These are phyloP conservation scores for Emmonsia crescens DNA, from an alignment of 2,329 filamentous ascomycete genomes.

Conservation along the genomic window DNA sequence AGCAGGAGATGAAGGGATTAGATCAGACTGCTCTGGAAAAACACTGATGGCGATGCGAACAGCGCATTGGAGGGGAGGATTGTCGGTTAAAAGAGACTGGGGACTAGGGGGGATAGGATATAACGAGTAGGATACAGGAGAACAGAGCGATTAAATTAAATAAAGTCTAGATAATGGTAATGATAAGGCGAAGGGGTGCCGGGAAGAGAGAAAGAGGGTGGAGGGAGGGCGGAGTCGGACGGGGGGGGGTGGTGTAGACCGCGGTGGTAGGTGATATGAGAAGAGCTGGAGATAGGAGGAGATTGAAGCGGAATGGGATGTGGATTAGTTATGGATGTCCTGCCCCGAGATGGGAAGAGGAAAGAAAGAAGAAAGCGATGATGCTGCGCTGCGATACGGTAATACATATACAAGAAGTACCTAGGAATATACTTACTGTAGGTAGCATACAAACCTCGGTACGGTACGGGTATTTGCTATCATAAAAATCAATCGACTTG, in stretches of 20 bases:
- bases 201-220: not conserved
- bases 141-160: not conserved
- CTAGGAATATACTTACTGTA: too few relatives aligned
- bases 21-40: not conserved
- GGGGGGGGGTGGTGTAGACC: not conserved
- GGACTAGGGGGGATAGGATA: not conserved
- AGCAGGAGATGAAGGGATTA: not conserved
- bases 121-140: not conserved
- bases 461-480: not conserved
- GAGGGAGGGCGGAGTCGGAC: not conserved
- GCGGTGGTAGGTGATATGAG: not conserved
- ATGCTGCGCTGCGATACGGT: not conserved
- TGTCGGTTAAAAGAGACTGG: conserved; percentile 12
- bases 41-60: conserved; percentile 5
- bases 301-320: not conserved
- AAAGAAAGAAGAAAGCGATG: too few relatives aligned
- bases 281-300: not conserved
- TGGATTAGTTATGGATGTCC: not conserved
- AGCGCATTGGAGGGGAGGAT: conserved; percentile 5
- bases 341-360: not conserved
- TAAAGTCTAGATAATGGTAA: not conserved
- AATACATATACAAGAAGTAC: too few relatives aligned
- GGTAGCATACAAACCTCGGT: too few relatives aligned
- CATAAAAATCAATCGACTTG: not conserved
- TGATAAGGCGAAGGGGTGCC: not conserved